phyloP scores from a whole-genome alignment of 2,329 filamentous ascomycete species.

The Plenodomus biglobosus region DNA sequence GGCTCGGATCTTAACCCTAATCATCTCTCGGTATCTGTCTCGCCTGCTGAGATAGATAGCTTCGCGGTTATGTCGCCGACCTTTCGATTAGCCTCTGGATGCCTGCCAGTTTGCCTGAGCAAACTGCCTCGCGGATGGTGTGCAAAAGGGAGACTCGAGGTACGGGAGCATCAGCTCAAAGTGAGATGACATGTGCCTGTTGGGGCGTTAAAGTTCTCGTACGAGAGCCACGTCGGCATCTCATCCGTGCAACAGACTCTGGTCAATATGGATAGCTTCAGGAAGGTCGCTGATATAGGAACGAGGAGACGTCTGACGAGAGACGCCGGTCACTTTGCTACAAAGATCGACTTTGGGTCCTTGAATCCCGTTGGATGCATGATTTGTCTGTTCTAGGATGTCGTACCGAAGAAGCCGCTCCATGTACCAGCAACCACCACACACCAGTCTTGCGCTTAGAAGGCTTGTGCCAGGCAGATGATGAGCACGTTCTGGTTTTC shows the following conservation, averaged over 20 bases:
- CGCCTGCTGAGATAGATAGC: slow-evolving; percentile 43
- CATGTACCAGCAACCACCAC: slow-evolving; percentile 35
- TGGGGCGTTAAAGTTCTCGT: slow-evolving; percentile 69
- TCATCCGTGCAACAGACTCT: slow-evolving; percentile 72
- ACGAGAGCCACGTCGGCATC: slow-evolving; percentile 74
- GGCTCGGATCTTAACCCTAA: slow-evolving; percentile 98
- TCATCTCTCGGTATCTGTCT: slow-evolving; percentile 64
- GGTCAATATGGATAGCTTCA: slow-evolving; percentile 62
- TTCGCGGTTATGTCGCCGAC: slow-evolving; percentile 63
- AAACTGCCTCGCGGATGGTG: background rate
- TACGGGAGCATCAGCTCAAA: slow-evolving; percentile 53
- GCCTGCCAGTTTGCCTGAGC: slow-evolving; percentile 5
- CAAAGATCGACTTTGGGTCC: slow-evolving; percentile 56
- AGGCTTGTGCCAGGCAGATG: slow-evolving; percentile 27
- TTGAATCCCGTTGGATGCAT: slow-evolving; percentile 32
- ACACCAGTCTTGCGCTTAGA: slow-evolving; percentile 34
- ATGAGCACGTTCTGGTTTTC: slow-evolving; percentile 44
- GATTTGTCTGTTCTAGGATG: slow-evolving; percentile 9
- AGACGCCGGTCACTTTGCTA: slow-evolving; percentile 53
- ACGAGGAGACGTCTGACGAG: slow-evolving; percentile 54
- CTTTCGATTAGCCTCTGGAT: slow-evolving; percentile 60
- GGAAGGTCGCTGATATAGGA: slow-evolving; percentile 43
- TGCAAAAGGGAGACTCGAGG: slow-evolving; percentile 49
- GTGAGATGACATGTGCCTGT: slow-evolving; percentile 71
- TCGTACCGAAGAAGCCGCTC: slow-evolving; percentile 39